Evolutionary conservation across 331 rosid species (phyloP).

Genomic region (Spiraea crenata): DNA sequence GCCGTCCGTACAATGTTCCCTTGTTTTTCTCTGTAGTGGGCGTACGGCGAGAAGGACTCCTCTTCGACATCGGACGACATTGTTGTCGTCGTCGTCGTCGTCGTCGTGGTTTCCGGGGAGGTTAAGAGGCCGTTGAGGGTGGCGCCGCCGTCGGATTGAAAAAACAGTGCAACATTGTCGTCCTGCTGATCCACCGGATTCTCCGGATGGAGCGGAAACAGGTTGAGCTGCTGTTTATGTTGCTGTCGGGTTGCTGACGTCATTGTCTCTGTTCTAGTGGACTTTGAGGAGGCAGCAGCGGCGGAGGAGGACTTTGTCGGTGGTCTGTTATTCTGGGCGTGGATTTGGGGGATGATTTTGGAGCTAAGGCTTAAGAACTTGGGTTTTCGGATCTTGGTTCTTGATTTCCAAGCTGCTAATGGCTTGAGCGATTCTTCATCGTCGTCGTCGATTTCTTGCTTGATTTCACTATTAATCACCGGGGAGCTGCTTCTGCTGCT

Average conservation of each 20-base stretch:
- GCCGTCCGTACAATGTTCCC: constrained; percentile 56
- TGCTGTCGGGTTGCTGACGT: background rate
- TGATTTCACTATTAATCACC: background rate
- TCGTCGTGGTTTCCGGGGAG: constrained; percentile 21
- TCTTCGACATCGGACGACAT: constrained; percentile 42
- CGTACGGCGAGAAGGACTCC: constrained; percentile 31
- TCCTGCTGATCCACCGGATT: constrained; percentile 37
- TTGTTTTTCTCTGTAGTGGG: constrained; percentile 1
- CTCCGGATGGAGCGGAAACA: constrained; percentile 68
- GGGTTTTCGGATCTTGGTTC: constrained; percentile 62
- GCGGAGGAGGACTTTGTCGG: background rate
- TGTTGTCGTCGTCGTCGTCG: constrained; percentile 15
- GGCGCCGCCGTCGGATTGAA: constrained; percentile 51
- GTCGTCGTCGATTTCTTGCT: background rate
- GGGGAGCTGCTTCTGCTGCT: background rate
- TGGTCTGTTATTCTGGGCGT: background rate
- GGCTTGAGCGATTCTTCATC: constrained; percentile 15
- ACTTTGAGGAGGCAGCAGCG: no score
- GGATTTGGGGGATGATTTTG: constrained; percentile 36
- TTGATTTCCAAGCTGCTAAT: constrained; percentile 34
- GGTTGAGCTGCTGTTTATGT: constrained; percentile 37
- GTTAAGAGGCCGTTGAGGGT: constrained; percentile 50
- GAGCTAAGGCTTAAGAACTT: constrained; percentile 66
- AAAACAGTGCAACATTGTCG: constrained; percentile 65
- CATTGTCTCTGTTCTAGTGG: background rate